These are phyloP conservation scores for Xylariomycetidae sp. DNA, from an alignment of 2,329 filamentous ascomycete genomes.

Conservation along the genomic window DNA sequence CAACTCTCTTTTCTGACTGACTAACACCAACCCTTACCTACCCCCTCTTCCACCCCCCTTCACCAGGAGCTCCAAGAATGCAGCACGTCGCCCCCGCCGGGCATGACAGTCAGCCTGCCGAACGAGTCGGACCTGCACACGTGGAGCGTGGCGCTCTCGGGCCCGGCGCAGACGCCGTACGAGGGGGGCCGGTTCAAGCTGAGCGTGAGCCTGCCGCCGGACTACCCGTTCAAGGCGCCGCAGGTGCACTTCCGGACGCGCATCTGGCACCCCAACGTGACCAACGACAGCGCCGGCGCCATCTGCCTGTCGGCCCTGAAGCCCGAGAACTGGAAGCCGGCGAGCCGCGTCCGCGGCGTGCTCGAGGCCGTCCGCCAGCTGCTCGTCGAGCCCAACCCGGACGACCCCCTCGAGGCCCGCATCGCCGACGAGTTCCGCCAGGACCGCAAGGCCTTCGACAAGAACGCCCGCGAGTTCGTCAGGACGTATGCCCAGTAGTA, in stretches of 20 bases:
- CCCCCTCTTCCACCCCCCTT: slow-evolving; percentile 19
- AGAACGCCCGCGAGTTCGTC: slow-evolving; percentile 70
- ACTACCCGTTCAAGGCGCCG: slow-evolving; percentile 90
- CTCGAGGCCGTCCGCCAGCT: slow-evolving; percentile 72
- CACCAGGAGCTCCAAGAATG: slow-evolving; percentile 50
- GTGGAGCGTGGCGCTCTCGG: slow-evolving; percentile 46
- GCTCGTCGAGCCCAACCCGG: slow-evolving; percentile 75
- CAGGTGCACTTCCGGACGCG: slow-evolving; percentile 76
- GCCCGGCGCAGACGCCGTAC: slow-evolving; percentile 43
- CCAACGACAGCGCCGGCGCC: slow-evolving; percentile 77
- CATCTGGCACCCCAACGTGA: slow-evolving; percentile 94
- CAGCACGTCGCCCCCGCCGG: slow-evolving; percentile 40
- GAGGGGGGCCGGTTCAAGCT: slow-evolving; percentile 70
- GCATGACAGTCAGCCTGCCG: slow-evolving; percentile 43
- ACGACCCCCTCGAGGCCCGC: slow-evolving; percentile 80
- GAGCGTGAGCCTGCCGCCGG: slow-evolving; percentile 65
- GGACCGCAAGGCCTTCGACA: slow-evolving; percentile 65
- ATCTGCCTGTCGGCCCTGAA: slow-evolving; percentile 85
- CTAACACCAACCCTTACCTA: too few species aligned
- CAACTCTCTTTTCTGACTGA: too few species aligned
- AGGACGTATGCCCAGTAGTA: slow-evolving; percentile 74
- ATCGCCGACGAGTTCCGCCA: slow-evolving; percentile 81
- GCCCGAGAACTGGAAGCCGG: slow-evolving; percentile 87
- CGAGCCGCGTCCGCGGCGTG: slow-evolving; percentile 69
- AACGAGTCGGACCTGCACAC: slow-evolving; percentile 44